Percentiles rank a stretch among this genome's conserved stretches.
phyloP scores from a whole-genome alignment of 1,284 basidiomycete genomes.

The Apiotrichum brassicae region DNA sequence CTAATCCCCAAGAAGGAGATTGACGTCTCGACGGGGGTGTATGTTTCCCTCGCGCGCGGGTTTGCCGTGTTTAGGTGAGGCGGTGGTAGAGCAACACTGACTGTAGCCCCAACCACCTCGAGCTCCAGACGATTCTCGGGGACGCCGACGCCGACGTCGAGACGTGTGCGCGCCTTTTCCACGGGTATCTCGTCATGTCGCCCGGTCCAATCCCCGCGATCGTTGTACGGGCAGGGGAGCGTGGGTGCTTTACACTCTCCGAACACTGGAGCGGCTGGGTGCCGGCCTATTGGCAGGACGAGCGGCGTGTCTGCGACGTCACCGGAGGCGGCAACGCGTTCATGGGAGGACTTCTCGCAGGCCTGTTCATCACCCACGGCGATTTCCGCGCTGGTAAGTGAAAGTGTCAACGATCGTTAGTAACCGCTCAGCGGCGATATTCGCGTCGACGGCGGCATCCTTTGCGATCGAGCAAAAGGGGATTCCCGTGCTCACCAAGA shows the following conservation, averaged over 20 bases:
- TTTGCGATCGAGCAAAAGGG: slow-evolving; percentile 78
- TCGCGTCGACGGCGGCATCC: slow-evolving; percentile 71
- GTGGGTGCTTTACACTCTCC: slow-evolving; percentile 62
- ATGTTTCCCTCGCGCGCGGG: slow-evolving; percentile 15
- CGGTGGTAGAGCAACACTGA: background rate
- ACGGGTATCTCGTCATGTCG: slow-evolving; percentile 7
- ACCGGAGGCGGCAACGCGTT: slow-evolving; percentile 87
- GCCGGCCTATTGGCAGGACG: slow-evolving; percentile 62
- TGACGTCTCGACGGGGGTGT: background rate
- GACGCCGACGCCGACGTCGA: slow-evolving; percentile 33
- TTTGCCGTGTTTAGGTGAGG: slow-evolving; percentile 33
- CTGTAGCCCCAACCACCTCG: slow-evolving; percentile 50
- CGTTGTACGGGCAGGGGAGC: slow-evolving; percentile 67
- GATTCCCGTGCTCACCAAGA: slow-evolving; percentile 51
- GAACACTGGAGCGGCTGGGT: slow-evolving; percentile 55
- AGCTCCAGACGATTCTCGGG: slow-evolving; percentile 45
- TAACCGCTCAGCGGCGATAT: slow-evolving; percentile 54
- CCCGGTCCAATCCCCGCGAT: slow-evolving; percentile 51
- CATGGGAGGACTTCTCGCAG: slow-evolving; percentile 73
- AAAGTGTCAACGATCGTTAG: background rate
- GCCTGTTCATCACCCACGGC: slow-evolving; percentile 55
- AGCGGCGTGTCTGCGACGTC: slow-evolving; percentile 59
- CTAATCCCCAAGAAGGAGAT: slow-evolving; percentile 1
- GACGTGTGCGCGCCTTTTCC: slow-evolving; percentile 8
- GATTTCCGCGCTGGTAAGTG: slow-evolving; percentile 60